Evolutionary conservation across 1,139 yeast species (phyloP), one percentile per base, ranked within the genome.

Genomic region (Pichia sorboxylosa): DNA sequence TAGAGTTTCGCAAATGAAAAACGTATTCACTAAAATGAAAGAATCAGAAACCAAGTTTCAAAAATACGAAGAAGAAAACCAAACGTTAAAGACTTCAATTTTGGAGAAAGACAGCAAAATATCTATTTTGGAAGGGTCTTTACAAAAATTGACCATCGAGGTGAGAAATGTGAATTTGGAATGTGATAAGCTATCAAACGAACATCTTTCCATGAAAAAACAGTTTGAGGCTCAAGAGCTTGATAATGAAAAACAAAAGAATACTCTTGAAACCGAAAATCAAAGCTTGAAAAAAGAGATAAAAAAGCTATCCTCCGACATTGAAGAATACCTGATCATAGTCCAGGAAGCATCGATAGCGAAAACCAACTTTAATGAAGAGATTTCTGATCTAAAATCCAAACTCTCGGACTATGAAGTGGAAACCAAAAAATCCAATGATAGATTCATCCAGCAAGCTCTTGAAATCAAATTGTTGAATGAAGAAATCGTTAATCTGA

Each of bases 1-100:
- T 41, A 71, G 82, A 50, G 62, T 90, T 21, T 72, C 93, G 2
- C 73, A 82, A 3, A 84, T 90, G 82, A 84, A 82, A 48, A 60
- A 80, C 0, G 67, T 79, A 2, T 80, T 81, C 51, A 68, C 66
- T 36, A 78, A 79, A 44, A 77, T 79, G 84, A 79, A 79, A 48
- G 76, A 73, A 39, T 65, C 92, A 0, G 80, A 90, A 43, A 64
- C 64, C 8, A 93, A 84, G 43, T 61, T 85, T 26, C 79, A 75
- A 31, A 61, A 61, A 26, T 60, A 75, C 0, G 73, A 71, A 44
- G 32, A 17, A 13, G 37, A 36, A 19, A 43, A 38, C 17, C 19
- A 18, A 17, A 23, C 34, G 42, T 13, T 35, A 46, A 26, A 46
- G 33, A 11, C 43, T 39, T 24, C 37, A 13, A 31, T 29, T 5